Percentiles rank a stretch among this genome's conserved stretches.
Evolutionary conservation across 106 monocot genomes (phyloP).

Genomic region (Platanthera guangdongensis): DNA sequence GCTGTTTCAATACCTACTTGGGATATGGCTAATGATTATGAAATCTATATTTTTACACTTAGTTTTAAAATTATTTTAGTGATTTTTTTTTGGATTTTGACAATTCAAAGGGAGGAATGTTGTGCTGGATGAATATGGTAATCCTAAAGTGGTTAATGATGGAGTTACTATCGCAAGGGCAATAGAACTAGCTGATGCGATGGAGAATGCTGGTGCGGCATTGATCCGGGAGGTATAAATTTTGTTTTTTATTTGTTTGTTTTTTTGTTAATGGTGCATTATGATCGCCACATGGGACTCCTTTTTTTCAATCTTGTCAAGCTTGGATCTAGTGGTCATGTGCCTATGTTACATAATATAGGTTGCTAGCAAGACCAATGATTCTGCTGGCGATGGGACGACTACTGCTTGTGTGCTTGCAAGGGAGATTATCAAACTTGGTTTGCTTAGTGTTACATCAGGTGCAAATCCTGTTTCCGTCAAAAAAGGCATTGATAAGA

Average conservation of each 20-base stretch:
- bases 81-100: not conserved
- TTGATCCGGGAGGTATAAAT: conserved; percentile 59
- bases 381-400: conserved; percentile 75
- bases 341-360: conserved; percentile 9
- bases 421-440: conserved; percentile 71
- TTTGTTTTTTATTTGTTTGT: not conserved
- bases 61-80: not conserved
- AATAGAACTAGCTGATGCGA: conserved; percentile 72
- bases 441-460: conserved; percentile 61
- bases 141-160: conserved; percentile 83
- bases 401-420: conserved; percentile 72
- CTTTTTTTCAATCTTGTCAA: not conserved
- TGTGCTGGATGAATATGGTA: conserved; percentile 82
- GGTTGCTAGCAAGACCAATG: conserved; percentile 83
- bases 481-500: conserved; percentile 77
- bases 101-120: conserved; percentile 64
- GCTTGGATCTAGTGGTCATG: not conserved
- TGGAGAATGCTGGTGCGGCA: conserved; percentile 89
- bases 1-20: not conserved
- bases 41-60: not conserved
- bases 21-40: not conserved
- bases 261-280: not conserved
- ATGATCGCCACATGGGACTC: not conserved
- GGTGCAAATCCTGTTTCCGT: conserved; percentile 78
- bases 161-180: conserved; percentile 87